These are phyloP conservation scores for Ascochyta koolunga DNA, from an alignment of 2,329 filamentous ascomycete species.

Conservation along the genomic window DNA sequence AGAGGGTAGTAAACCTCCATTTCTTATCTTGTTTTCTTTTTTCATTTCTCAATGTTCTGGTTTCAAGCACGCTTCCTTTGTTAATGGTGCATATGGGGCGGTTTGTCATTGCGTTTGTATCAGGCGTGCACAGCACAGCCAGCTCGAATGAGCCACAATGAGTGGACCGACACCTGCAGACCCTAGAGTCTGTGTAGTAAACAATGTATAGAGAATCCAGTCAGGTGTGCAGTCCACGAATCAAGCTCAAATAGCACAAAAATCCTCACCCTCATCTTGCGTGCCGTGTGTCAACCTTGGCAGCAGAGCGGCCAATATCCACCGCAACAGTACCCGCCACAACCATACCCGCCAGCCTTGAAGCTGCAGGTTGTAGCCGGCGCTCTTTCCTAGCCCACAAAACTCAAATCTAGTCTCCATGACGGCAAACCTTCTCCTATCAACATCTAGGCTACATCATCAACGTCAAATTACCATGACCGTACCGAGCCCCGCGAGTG, in stretches of 20 bases:
- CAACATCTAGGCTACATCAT: neutral
- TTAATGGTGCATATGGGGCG: slow-evolving; percentile 13
- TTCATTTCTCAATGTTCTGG: slow-evolving; percentile 1
- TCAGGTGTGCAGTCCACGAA: slow-evolving; percentile 3
- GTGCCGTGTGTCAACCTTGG: neutral
- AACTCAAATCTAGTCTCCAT: neutral
- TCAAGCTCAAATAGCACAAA: neutral
- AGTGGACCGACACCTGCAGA: neutral
- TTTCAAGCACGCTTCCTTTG: slow-evolving; percentile 11
- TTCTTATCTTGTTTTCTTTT: slow-evolving; percentile 5
- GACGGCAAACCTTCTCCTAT: neutral
- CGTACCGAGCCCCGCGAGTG: neutral
- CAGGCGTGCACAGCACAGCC: slow-evolving; percentile 14
- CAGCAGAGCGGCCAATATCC: neutral
- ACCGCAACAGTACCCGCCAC: too few relatives aligned
- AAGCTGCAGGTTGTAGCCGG: neutral
- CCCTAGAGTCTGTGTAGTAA: neutral
- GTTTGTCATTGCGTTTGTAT: slow-evolving; percentile 6
- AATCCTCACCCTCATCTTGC: neutral
- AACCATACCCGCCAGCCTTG: too few relatives aligned
- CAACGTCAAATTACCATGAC: neutral
- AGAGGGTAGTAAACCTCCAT: slow-evolving; percentile 3
- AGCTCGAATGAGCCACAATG: slow-evolving; percentile 2
- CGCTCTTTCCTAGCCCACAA: neutral
- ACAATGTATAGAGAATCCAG: slow-evolving; percentile 3